Base-by-base conservation (phyloP, 805 yeast genomes). In the Zygoascus ofunaensis region DNA sequence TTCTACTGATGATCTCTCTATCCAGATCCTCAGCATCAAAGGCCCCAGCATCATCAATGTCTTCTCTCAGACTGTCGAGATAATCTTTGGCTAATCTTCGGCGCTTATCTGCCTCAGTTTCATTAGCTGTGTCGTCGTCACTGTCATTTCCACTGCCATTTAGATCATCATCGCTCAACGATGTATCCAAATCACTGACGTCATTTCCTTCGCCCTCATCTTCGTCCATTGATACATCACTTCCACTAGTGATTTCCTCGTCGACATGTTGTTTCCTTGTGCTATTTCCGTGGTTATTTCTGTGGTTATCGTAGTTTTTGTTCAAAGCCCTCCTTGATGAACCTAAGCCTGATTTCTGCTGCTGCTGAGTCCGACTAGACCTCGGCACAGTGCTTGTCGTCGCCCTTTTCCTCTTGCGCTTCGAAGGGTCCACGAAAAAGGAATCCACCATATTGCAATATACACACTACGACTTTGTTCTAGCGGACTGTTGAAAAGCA, bases 11-110 rank as follows among this genome's bases (percentile, higher is more conserved):
- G 53, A 84, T 81, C 55, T 92, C 97, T 46, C 81, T 75, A 63
- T 90, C 98, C 53, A 90, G 64, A 54, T 92, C 97, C 53, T 79
- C 77, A 7, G 98, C 97, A 67, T 87, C 95, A 55, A 86, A 89
- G 36, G 64, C 64, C 21, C 67, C 73, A 17, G 71, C 73, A 4
- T 49, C 56, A 14, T 43, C 60, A 12, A 61, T 49, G 49, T 82
- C 86, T 3, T 69, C 65, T 59, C 83, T 78, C 56, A 92, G 66
- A 57, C 82, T 83, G 38, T 82, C 87, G 50, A 92, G 68, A 62
- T 92, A 92, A 63, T 89, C 92, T 63, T 87, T 87, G 15, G 97
- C 97, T 48, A 92, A 71, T 58, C 97, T 72, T 65, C 98, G 77
- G 64, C 98, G 77, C 64, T 86, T 87, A 58, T 92, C 98, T 0